Evolutionary conservation across 1,139 yeast species (phyloP), one percentile per base, ranked within the genome.

Genomic region (Yamadazyma buinensis): DNA sequence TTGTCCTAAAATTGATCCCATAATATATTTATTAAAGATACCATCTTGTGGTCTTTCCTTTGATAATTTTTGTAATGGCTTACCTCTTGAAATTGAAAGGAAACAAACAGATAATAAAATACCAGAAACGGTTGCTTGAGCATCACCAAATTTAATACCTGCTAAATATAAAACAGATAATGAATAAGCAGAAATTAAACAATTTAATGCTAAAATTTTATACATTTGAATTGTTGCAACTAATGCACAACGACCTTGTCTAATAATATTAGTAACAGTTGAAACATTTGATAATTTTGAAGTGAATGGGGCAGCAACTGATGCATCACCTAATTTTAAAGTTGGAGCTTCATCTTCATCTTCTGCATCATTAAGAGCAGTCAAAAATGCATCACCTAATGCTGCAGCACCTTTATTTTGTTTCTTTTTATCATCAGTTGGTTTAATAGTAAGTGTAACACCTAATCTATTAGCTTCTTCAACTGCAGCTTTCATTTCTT

Each of bases 181-280:
- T 4, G 97, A 88, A 60, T 92, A 92, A 21, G 99, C 98, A 45
- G 95, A 84, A 65, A 92, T 88, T 68, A 92, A 75, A 75, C 98
- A 94, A 61, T 92, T 92, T 66, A 92, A 75, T 0, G 99, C 98
- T 57, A 92, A 72, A 52, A 92, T 92, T 71, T 92, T 92, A 75
- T 94, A 94, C 98, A 92, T 94, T 66, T 92, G 98, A 54, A 92
- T 90, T 15, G 98, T 92, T 12, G 97, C 88, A 37, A 94, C 97
- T 51, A 92, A 72, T 9, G 99, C 96, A 71, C 96, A 87, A 66
- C 99, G 88, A 48, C 99, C 99, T 72, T 94, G 97, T 64, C 99
- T 90, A 49, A 92, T 77, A 47, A 92, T 86, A 54, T 88, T 83
- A 35, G 95, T 85, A 38, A 94, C 97, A 36, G 98, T 84, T 37